These are phyloP conservation scores for Bipolaris zeicola DNA, from an alignment of 2,329 filamentous ascomycete species.

Conservation along the genomic window DNA sequence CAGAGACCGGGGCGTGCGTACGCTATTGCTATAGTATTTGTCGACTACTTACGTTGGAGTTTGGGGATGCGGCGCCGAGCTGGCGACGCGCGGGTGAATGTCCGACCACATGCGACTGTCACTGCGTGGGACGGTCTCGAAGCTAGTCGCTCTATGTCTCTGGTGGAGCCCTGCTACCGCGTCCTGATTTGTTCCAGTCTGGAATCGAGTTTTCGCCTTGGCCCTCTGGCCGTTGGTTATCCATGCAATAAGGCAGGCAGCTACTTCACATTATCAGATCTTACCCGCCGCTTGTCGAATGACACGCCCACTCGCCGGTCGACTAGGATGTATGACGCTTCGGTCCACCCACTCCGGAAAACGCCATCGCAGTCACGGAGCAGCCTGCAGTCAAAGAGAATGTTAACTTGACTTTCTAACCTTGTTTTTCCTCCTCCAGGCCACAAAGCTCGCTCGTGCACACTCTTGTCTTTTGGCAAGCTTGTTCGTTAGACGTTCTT, in stretches of 20 bases:
- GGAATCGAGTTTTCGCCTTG: constrained; percentile 4
- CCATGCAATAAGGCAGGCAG: constrained; percentile 1
- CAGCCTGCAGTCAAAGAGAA: constrained; percentile 3
- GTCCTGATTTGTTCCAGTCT: constrained; percentile 14
- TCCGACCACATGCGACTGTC: constrained; percentile 12
- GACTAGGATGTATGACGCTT: constrained; percentile 31
- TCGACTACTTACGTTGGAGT: constrained; percentile 15
- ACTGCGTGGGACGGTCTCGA: constrained; percentile 13
- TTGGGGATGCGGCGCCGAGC: not conserved
- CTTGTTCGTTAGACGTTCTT: not conserved
- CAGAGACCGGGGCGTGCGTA: not conserved
- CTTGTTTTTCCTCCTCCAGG: not conserved
- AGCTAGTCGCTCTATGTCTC: constrained; percentile 14
- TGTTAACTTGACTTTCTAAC: not conserved
- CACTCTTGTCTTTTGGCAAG: not conserved
- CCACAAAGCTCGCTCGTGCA: not conserved
- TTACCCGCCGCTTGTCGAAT: constrained; percentile 15
- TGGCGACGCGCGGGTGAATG: not conserved
- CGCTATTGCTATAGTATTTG: not conserved
- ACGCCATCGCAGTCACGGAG: constrained; percentile 14
- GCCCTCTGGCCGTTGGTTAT: constrained; percentile 7
- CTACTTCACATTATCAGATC: constrained; percentile 20
- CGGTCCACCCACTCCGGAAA: constrained; percentile 11
- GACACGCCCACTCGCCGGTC: constrained; percentile 13
- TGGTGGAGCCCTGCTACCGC: constrained; percentile 21